Conservation (phyloP, 2,329 filamentous ascomycete species). For the Xylariaceae sp. region DNA sequence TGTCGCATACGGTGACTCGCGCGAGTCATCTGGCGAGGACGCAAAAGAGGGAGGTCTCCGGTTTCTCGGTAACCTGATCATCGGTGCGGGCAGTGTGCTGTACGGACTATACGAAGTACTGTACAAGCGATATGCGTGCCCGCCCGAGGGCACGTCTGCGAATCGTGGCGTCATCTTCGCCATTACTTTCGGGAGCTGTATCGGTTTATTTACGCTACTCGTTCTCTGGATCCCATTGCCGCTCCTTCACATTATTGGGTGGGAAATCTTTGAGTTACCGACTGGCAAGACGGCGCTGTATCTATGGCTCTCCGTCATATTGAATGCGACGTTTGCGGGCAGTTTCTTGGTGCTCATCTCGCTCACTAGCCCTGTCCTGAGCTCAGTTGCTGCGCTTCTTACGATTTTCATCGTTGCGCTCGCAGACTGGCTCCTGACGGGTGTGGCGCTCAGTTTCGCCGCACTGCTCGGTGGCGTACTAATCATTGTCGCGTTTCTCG, state of each 20-base stretch:
- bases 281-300: slow-evolving; percentile 73
- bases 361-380: slow-evolving; percentile 86
- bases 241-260: slow-evolving; percentile 70
- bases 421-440: slow-evolving; percentile 82
- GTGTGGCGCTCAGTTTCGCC: slow-evolving; percentile 67
- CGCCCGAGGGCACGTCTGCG: slow-evolving; percentile 80
- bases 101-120: slow-evolving; percentile 97
- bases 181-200: slow-evolving; percentile 83
- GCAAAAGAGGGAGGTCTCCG: slow-evolving; percentile 54
- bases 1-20: slow-evolving; percentile 86
- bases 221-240: slow-evolving; percentile 93
- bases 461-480: slow-evolving; percentile 78
- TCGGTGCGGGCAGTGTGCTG: slow-evolving; percentile 83
- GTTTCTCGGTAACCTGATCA: slow-evolving; percentile 83
- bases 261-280: slow-evolving; percentile 81
- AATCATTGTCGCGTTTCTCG: slow-evolving; percentile 83
- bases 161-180: slow-evolving; percentile 94
- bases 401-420: slow-evolving; percentile 97
- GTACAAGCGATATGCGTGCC: slow-evolving; percentile 91
- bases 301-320: slow-evolving; percentile 72
- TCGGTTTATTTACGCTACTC: slow-evolving; percentile 78
- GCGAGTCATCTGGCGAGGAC: slow-evolving; percentile 37
- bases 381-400: slow-evolving; percentile 84
- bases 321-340: slow-evolving; percentile 90
- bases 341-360: slow-evolving; percentile 91